Percentiles rank a stretch among this genome's conserved stretches.
Conservation (phyloP, 306 rosid genomes). For the Vigna nakashimae region DNA sequence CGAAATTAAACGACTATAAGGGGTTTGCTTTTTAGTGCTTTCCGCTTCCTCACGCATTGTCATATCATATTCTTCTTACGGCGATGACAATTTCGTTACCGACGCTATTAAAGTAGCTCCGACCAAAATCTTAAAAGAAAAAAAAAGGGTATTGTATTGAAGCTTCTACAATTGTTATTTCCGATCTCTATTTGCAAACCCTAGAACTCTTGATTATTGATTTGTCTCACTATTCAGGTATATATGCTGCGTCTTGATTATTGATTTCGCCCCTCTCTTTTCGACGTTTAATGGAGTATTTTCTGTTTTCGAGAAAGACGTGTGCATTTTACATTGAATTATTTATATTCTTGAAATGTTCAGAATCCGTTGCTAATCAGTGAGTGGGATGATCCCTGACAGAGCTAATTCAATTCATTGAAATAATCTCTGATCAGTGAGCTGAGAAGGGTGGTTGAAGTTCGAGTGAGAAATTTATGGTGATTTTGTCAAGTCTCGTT, state of each 20-base stretch:
- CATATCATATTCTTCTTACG: constrained; percentile 8
- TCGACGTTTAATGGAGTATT: constrained; percentile 25
- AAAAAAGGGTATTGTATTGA: neutral
- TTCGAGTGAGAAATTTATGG: constrained; percentile 28
- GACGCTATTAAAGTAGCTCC: constrained; percentile 43
- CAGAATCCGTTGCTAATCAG: constrained; percentile 4
- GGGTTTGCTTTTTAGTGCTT: constrained; percentile 44
- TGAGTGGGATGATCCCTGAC: constrained; percentile 23
- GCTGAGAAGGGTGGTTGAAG: constrained; percentile 42
- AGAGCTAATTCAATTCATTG: constrained; percentile 8
- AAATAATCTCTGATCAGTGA: neutral
- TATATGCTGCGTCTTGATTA: constrained; percentile 28
- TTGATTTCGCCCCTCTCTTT: neutral
- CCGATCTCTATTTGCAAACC: constrained; percentile 66
- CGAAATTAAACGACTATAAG: constrained; percentile 31
- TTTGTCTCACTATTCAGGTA: constrained; percentile 53
- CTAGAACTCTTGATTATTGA: constrained; percentile 43
- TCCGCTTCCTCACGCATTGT: constrained; percentile 46
- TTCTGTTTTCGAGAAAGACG: constrained; percentile 10
- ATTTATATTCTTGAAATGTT: constrained; percentile 24
- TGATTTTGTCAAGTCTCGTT: constrained; percentile 28
- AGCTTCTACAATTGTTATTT: constrained; percentile 39
- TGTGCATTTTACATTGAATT: constrained; percentile 5
- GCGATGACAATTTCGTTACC: constrained; percentile 10
- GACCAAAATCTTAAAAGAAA: constrained; percentile 12